Base-by-base conservation (phyloP, 164 flowering plant genomes). In the Warburgia ugandensis region DNA sequence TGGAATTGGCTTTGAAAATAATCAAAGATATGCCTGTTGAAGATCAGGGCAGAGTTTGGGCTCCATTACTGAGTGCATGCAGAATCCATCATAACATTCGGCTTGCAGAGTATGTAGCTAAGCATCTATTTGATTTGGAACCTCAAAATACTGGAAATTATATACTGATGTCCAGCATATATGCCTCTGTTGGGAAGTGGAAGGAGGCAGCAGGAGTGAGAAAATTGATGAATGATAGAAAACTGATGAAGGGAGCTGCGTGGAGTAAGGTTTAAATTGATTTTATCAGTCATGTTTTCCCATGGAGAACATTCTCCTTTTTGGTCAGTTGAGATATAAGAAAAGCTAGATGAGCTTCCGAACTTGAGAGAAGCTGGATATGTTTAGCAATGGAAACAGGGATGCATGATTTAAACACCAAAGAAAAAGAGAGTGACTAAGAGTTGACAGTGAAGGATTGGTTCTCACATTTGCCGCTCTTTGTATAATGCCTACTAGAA, bases 21-120 rank as follows among this genome's bases (percentile, higher is more conserved):
- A 61, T 67, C 23, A 31, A 61, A 52, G 67, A 51, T 44, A 58
- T 64, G 55, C 72, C 77, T 45, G 23, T 55, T 23, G 39, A 44
- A 31, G 47, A 49, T 23, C 52, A 55, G 17, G 29, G 62, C 28
- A 60, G 26, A 60, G 61, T 45, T 17, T 58, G 61, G 71, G 60
- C 56, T 21, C 67, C 77, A 46, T 47, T 73, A 20, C 62, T 73
- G 40, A 66, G 77, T 58, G 77, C 67, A 21, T 72, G 76, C 48
- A 60, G 66, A 43, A 63, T 48, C 25, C 60, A 66, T 40, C 36
- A 5, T 26, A 55, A 67, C 25, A 7, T 58, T 48, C 59, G 61
- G 43, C 35, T 73, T 2, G 72, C 65, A 17, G 77, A 66, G 37
- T 50, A 32, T 20, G 69, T 59, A 38, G 67, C 65, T n/a, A n/a